Percentiles rank a stretch among this genome's conserved stretches.
Evolutionary conservation across 1,139 yeast species (phyloP).

Genomic region (Candida tropicalis): DNA sequence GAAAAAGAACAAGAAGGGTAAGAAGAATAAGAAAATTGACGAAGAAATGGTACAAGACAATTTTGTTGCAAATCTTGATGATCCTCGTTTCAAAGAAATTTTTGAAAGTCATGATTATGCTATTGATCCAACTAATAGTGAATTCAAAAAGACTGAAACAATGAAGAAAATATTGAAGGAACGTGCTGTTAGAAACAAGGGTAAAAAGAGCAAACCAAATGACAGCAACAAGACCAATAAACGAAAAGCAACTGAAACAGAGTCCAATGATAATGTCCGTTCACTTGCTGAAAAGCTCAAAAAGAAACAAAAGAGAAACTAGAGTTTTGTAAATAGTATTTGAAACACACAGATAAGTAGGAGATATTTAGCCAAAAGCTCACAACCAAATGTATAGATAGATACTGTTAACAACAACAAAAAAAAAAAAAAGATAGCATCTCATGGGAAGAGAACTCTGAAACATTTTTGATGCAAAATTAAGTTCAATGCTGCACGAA

Average conservation of each 20-base stretch:
- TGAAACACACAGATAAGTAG: not conserved
- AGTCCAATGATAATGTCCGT: constrained; percentile 16
- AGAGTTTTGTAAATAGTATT: not conserved
- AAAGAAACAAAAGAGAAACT: constrained; percentile 25
- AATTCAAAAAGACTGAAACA: constrained; percentile 82
- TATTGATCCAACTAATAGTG: constrained; percentile 86
- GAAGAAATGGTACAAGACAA: constrained; percentile 56
- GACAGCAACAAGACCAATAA: constrained; percentile 10
- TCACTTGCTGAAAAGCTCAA: constrained; percentile 42
- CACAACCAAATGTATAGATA: no score
- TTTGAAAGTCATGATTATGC: constrained; percentile 91
- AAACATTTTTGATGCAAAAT: constrained; percentile 5
- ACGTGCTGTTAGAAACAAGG: constrained; percentile 57
- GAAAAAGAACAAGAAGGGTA: constrained; percentile 51
- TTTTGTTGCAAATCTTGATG: constrained; percentile 68
- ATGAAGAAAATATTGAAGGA: constrained; percentile 82
- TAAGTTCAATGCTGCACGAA: constrained; percentile 1
- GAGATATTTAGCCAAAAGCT: not conserved
- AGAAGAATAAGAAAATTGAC: constrained; percentile 43
- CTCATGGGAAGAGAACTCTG: not conserved
- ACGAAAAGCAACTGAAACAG: constrained; percentile 16
- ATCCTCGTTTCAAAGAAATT: constrained; percentile 85
- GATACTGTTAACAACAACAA: not conserved
- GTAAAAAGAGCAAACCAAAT: constrained; percentile 17
- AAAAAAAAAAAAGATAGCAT: not conserved